Conservation (phyloP, 352 stramenopile genomes). For the Pythium rishiriense region DNA sequence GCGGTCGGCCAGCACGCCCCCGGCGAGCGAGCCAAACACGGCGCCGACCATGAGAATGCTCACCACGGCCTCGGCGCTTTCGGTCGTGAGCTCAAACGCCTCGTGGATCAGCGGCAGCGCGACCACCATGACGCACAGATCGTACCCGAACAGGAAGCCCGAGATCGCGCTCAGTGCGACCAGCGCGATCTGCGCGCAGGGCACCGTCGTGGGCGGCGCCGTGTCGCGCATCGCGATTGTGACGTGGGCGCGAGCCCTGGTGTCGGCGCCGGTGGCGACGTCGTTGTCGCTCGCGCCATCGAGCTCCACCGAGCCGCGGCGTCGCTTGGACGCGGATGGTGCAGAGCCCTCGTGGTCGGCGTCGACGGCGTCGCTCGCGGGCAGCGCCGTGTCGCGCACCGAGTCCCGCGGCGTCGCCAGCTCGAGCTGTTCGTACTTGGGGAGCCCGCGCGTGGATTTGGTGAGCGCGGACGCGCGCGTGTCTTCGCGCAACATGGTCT, state of each 20-base stretch:
- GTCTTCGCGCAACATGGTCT: background rate
- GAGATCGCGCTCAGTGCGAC: slow-evolving; percentile 66
- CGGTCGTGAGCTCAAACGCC: slow-evolving; percentile 56
- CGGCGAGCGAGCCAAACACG: slow-evolving; percentile 58
- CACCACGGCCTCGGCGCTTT: slow-evolving; percentile 51
- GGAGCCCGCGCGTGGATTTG: slow-evolving; percentile 1
- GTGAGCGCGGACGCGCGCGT: background rate
- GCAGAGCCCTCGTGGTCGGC: background rate
- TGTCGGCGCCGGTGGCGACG: background rate
- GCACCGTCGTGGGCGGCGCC: background rate
- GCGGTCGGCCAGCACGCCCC: slow-evolving; percentile 55
- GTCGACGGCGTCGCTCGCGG: background rate
- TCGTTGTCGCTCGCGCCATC: background rate
- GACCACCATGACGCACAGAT: slow-evolving; percentile 77
- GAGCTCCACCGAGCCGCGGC: background rate
- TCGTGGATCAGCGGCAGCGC: slow-evolving; percentile 64
- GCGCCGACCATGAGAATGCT: slow-evolving; percentile 72
- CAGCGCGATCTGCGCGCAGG: slow-evolving; percentile 46
- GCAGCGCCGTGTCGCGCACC: slow-evolving; percentile 16
- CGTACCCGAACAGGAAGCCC: slow-evolving; percentile 75
- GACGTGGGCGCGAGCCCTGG: background rate
- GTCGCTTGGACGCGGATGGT: background rate
- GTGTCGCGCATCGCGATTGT: background rate
- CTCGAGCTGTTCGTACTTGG: slow-evolving; percentile 20
- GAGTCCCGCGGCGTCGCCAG: slow-evolving; percentile 17